phyloP scores from a whole-genome alignment of 768 basidiomycete genomes.

The Termitomyces sp. region DNA sequence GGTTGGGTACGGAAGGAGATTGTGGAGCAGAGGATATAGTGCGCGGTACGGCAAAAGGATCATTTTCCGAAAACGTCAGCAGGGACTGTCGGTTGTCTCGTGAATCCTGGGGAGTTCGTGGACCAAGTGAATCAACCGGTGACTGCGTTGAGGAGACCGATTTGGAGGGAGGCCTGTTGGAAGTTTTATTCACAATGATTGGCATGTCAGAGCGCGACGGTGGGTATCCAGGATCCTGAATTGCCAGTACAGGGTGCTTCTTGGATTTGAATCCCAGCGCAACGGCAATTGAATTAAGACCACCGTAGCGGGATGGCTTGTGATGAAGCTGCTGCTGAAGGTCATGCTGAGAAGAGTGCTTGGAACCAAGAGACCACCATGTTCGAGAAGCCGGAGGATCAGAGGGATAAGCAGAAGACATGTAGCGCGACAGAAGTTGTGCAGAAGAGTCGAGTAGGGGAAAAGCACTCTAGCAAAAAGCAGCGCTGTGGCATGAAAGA shows the following conservation, averaged over 20 bases:
- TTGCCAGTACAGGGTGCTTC: conserved; percentile 48
- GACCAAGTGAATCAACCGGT: conserved; percentile 48
- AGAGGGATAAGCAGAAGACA: conserved; percentile 29
- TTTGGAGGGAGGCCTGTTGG: conserved; percentile 44
- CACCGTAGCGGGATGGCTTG: conserved; percentile 22
- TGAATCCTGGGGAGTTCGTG: conserved; percentile 49
- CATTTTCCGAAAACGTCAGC: conserved; percentile 56
- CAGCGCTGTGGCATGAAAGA: background rate
- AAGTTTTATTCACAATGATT: conserved; percentile 18
- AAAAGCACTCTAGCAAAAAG: background rate
- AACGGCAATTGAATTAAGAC: conserved; percentile 47
- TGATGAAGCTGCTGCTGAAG: conserved; percentile 24
- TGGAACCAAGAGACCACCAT: conserved; percentile 42
- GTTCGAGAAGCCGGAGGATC: conserved; percentile 30
- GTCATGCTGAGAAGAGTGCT: conserved; percentile 22
- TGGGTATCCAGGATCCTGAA: conserved; percentile 41
- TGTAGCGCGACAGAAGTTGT: conserved; percentile 12
- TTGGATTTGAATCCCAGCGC: conserved; percentile 63
- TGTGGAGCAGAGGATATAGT: conserved; percentile 35
- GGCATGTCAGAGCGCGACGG: conserved; percentile 17
- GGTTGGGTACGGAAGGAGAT: conserved; percentile 38
- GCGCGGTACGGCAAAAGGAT: conserved; percentile 54
- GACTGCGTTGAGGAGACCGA: conserved; percentile 56
- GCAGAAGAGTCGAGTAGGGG: conserved; percentile 2
- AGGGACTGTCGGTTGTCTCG: conserved; percentile 43